Evolutionary conservation across 306 rosid genomes (phyloP).

Genomic region (Vigna radiata): DNA sequence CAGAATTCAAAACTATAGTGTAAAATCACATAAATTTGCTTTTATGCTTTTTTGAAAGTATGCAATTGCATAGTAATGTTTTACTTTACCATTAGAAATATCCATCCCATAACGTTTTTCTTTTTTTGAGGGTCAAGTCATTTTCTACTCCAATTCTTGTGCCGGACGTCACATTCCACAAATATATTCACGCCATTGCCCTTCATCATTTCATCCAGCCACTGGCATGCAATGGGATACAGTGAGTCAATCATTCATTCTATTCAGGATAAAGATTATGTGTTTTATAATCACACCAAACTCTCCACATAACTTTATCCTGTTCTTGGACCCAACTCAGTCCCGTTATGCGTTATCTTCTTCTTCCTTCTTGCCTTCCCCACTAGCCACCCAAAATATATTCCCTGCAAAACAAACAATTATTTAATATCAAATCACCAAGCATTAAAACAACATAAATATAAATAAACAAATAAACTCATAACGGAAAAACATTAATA

Average conservation of each 20-base stretch:
- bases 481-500: background rate
- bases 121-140: background rate
- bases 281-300: background rate
- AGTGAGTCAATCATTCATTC: background rate
- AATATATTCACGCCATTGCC: background rate
- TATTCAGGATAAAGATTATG: background rate
- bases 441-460: background rate
- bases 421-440: background rate
- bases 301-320: slow-evolving; percentile 17
- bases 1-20: too few relatives aligned
- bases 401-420: slow-evolving; percentile 49
- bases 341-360: background rate
- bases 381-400: slow-evolving; percentile 5
- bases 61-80: background rate
- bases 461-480: too few relatives aligned
- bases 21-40: too few relatives aligned
- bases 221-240: background rate
- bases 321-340: slow-evolving; percentile 36
- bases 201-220: background rate
- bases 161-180: slow-evolving; percentile 7
- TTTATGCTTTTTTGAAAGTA: too few relatives aligned
- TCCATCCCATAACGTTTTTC: background rate
- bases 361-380: background rate
- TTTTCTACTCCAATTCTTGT: background rate
- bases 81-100: background rate